Percentiles rank a stretch among this genome's conserved stretches.
Evolutionary conservation across 1,284 basidiomycete genomes (phyloP).

Genomic region (Prillingera fragicola): DNA sequence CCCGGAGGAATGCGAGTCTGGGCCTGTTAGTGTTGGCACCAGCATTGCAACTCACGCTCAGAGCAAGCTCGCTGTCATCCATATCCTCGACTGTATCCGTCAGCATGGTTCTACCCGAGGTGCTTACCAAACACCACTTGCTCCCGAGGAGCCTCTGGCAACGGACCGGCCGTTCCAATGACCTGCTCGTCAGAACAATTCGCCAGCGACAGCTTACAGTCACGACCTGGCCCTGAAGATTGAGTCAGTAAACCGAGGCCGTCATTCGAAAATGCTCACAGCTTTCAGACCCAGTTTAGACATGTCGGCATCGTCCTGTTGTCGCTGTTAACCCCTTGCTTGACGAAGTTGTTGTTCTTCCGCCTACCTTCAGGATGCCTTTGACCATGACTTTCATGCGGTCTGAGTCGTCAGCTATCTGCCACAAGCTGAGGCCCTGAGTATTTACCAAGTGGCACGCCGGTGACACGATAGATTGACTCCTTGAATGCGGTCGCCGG

Average conservation of each 20-base stretch:
- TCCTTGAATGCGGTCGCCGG: constrained; percentile 69
- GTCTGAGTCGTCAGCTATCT: constrained; percentile 56
- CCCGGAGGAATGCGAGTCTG: constrained; percentile 55
- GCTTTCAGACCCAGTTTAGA: constrained; percentile 73
- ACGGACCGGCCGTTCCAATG: constrained; percentile 83
- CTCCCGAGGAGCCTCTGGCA: constrained; percentile 77
- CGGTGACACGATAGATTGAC: constrained; percentile 70
- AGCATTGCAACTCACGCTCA: constrained; percentile 68
- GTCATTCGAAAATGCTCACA: constrained; percentile 49
- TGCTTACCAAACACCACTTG: constrained; percentile 62
- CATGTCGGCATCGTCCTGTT: constrained; percentile 77
- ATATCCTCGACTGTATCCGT: constrained; percentile 60
- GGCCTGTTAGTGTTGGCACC: too few species aligned
- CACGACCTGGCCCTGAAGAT: constrained; percentile 55
- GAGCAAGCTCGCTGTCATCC: constrained; percentile 72
- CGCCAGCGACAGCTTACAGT: constrained; percentile 48
- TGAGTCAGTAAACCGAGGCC: not conserved
- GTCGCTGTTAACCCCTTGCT: constrained; percentile 1
- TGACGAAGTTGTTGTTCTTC: too few species aligned
- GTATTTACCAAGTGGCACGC: constrained; percentile 59
- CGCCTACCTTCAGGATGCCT: constrained; percentile 52
- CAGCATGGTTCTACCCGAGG: constrained; percentile 51
- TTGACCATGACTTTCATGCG: constrained; percentile 98
- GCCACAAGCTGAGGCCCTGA: not conserved
- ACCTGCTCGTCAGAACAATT: constrained; percentile 59